Conservation (phyloP, 2,329 filamentous ascomycete species). For the Fusarium virguliforme region DNA sequence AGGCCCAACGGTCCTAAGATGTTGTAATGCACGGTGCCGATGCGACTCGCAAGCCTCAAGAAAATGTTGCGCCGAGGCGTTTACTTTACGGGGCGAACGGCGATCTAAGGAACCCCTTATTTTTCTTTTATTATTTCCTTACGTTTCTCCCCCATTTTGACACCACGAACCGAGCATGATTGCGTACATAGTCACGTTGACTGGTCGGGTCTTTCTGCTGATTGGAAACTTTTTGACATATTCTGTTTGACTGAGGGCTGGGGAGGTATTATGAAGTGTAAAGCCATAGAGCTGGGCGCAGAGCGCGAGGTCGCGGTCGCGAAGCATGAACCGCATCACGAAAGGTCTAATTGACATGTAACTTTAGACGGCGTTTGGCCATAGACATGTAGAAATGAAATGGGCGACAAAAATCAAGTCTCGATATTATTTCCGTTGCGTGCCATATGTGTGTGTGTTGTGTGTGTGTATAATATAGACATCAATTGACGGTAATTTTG, state of each 20-base stretch:
- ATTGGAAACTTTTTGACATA: conserved; percentile 55
- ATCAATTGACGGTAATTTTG: conserved; percentile 34
- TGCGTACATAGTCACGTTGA: conserved; percentile 48
- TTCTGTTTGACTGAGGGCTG: conserved; percentile 52
- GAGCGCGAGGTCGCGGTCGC: conserved; percentile 56
- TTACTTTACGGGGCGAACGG: conserved; percentile 53
- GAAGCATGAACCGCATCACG: conserved; percentile 56
- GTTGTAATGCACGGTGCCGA: conserved; percentile 32
- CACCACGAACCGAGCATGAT: conserved; percentile 45
- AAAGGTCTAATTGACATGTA: conserved; percentile 61
- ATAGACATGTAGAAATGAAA: conserved; percentile 62
- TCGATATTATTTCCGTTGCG: conserved; percentile 22
- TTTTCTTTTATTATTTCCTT: conserved; percentile 42
- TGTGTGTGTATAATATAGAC: not conserved
- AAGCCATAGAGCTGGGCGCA: conserved; percentile 59
- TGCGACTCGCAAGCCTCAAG: conserved; percentile 37
- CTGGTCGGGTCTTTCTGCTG: conserved; percentile 47
- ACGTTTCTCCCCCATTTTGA: conserved; percentile 35
- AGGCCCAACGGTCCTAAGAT: conserved; percentile 43
- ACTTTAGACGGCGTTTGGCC: conserved; percentile 60
- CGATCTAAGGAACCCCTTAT: conserved; percentile 53
- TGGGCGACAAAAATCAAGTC: conserved; percentile 43
- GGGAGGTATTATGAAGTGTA: conserved; percentile 53
- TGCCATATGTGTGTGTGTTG: not conserved
- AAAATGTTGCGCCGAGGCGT: conserved; percentile 40